Evolutionary conservation across 192 early-diverging fungal species (phyloP).

Genomic region (Obelidium mucronatum): DNA sequence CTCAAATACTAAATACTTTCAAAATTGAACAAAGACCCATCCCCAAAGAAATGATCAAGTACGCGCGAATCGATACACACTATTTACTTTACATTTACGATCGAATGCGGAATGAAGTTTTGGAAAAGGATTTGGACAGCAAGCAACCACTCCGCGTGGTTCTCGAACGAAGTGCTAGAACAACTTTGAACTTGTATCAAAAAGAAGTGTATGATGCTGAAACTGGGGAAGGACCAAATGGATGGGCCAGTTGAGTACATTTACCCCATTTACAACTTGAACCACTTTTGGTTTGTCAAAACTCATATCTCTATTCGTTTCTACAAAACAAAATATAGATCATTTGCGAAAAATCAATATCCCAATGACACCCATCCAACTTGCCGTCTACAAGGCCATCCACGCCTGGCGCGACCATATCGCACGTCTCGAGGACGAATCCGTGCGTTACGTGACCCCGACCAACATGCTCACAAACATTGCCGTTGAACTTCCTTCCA

Average conservation of each 20-base stretch:
- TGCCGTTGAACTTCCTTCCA: slow-evolving; percentile 75
- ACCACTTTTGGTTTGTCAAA: background rate
- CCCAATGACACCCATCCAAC: slow-evolving; percentile 56
- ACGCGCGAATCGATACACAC: slow-evolving; percentile 95
- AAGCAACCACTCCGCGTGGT: slow-evolving; percentile 71
- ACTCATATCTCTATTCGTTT: background rate
- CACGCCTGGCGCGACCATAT: slow-evolving; percentile 93
- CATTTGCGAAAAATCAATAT: slow-evolving; percentile 65
- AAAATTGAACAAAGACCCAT: slow-evolving; percentile 69
- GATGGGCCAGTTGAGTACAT: slow-evolving; percentile 72
- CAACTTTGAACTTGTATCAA: slow-evolving; percentile 71
- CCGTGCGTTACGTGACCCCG: slow-evolving; percentile 84
- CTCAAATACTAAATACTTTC: too few species aligned
- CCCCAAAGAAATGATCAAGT: slow-evolving; percentile 88
- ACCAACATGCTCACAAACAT: slow-evolving; percentile 86
- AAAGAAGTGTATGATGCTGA: slow-evolving; percentile 89
- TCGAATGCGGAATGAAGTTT: slow-evolving; percentile 84
- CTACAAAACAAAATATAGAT: slow-evolving; percentile 21
- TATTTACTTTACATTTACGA: slow-evolving; percentile 96
- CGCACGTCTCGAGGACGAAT: slow-evolving; percentile 95
- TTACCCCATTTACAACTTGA: background rate
- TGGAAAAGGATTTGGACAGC: slow-evolving; percentile 64
- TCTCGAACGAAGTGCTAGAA: slow-evolving; percentile 72
- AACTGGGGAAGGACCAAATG: slow-evolving; percentile 75
- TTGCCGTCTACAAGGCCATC: slow-evolving; percentile 85